These are phyloP conservation scores for Aspergillus avenaceus DNA, from an alignment of 495 filamentous ascomycete species.

Conservation along the genomic window DNA sequence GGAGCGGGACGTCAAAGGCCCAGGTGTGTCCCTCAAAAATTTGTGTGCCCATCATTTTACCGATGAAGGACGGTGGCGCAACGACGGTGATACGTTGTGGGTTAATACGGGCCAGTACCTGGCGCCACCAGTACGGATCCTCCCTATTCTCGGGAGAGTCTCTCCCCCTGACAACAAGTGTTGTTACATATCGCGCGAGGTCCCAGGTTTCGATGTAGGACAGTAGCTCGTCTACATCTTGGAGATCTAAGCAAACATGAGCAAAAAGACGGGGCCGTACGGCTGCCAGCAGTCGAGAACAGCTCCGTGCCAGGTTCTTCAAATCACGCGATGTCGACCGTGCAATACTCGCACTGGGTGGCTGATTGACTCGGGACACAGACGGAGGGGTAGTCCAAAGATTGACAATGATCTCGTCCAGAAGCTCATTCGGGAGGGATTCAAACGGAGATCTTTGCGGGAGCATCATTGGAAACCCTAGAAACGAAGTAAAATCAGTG, in stretches of 20 bases:
- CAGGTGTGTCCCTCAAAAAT: conserved; percentile 32
- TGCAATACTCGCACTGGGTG: conserved; percentile 21
- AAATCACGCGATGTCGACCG: conserved; percentile 19
- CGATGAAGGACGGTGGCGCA: conserved; percentile 32
- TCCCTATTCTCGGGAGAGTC: conserved; percentile 6
- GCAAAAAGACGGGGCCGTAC: conserved; percentile 32
- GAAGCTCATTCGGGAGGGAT: conserved; percentile 37
- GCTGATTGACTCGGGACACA: conserved; percentile 15
- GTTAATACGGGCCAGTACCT: conserved; percentile 23
- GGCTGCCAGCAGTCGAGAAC: conserved; percentile 21
- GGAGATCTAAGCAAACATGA: conserved; percentile 26
- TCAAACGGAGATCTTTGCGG: conserved; percentile 14
- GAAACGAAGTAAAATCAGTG: neutral
- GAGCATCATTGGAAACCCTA: conserved; percentile 14
- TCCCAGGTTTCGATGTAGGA: conserved; percentile 20
- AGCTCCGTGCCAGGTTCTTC: conserved; percentile 31
- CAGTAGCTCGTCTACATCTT: conserved; percentile 25
- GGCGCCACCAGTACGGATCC: conserved; percentile 31
- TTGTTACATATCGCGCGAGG: conserved; percentile 28
- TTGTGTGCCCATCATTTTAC: conserved; percentile 22
- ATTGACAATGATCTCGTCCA: conserved; percentile 34
- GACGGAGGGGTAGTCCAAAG: conserved; percentile 29
- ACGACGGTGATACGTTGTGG: conserved; percentile 30
- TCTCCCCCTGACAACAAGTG: conserved; percentile 24
- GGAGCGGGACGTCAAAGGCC: conserved; percentile 37